A percentile compares a stretch with the other conserved stretches of the same genome.
These are phyloP conservation scores for Fusarium sp. DNA, from an alignment of 2,329 filamentous ascomycete species.

Conservation along the genomic window DNA sequence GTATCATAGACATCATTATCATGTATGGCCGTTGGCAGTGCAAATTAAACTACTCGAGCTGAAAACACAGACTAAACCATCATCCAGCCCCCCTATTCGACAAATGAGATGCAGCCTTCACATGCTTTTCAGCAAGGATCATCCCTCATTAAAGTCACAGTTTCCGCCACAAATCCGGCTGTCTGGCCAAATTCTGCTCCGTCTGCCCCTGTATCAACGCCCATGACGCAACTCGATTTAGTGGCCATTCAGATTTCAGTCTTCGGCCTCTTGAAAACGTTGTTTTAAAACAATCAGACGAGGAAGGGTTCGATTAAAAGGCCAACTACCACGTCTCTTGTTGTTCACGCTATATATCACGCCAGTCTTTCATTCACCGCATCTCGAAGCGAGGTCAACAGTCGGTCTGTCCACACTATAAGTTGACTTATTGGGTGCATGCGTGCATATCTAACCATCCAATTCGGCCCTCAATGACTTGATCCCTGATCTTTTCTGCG, in stretches of 20 bases:
- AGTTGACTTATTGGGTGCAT: slow-evolving; percentile 26
- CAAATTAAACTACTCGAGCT: slow-evolving; percentile 22
- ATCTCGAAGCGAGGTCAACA: slow-evolving; percentile 30
- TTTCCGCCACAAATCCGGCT: slow-evolving; percentile 40
- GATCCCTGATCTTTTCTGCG: slow-evolving; percentile 12
- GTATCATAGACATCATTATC: slow-evolving; percentile 6
- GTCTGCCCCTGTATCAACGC: slow-evolving; percentile 8
- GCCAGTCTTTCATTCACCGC: slow-evolving; percentile 36
- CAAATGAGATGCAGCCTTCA: slow-evolving; percentile 25
- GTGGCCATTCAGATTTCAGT: slow-evolving; percentile 33
- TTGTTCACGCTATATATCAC: slow-evolving; percentile 1
- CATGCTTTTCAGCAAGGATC: slow-evolving; percentile 42
- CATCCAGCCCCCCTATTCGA: slow-evolving; percentile 21
- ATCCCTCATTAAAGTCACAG: slow-evolving; percentile 18
- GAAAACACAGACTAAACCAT: slow-evolving; percentile 15
- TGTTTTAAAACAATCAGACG: slow-evolving; percentile 16
- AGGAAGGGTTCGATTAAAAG: slow-evolving; percentile 18
- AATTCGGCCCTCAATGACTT: slow-evolving; percentile 15
- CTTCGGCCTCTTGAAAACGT: slow-evolving; percentile 15
- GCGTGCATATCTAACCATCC: slow-evolving; percentile 14
- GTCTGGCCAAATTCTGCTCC: slow-evolving; percentile 21
- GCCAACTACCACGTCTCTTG: not conserved
- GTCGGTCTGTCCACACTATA: slow-evolving; percentile 7
- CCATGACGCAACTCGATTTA: slow-evolving; percentile 41
- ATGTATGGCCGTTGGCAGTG: slow-evolving; percentile 22